Evolutionary conservation across 805 yeast genomes (phyloP).

Genomic region (Monosporozyma siamensis): DNA sequence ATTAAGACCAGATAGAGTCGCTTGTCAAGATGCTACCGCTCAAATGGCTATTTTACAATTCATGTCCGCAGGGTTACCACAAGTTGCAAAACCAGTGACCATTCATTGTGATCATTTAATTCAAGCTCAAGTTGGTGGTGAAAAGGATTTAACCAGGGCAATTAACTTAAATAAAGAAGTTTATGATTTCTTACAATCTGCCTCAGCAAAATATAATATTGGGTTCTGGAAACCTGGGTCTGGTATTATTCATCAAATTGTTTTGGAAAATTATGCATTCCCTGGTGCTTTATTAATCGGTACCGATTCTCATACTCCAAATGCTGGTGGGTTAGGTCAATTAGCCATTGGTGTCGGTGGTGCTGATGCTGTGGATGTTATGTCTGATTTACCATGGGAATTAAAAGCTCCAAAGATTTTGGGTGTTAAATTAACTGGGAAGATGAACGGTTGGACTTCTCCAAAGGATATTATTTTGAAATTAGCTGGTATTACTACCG

Average conservation of each 20-base stretch:
- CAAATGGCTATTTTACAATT: constrained; percentile 97
- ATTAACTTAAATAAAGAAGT: constrained; percentile 88
- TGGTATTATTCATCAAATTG: constrained; percentile 96
- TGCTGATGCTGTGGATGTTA: constrained; percentile 97
- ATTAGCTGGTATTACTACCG: constrained; percentile 90
- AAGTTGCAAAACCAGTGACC: constrained; percentile 89
- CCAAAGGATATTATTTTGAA: constrained; percentile 93
- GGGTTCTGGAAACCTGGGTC: constrained; percentile 99
- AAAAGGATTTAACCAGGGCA: constrained; percentile 75
- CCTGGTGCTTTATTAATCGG: constrained; percentile 96
- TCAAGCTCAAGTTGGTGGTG: constrained; percentile 91
- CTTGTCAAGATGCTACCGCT: constrained; percentile 98
- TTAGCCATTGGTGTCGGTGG: constrained; percentile 99
- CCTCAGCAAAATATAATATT: constrained; percentile 91
- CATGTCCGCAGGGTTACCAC: constrained; percentile 89
- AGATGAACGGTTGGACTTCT: constrained; percentile 89
- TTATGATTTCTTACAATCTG: constrained; percentile 79
- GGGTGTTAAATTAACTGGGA: constrained; percentile 92
- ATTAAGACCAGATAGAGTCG: constrained; percentile 94
- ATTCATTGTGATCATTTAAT: constrained; percentile 97
- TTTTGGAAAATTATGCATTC: constrained; percentile 90
- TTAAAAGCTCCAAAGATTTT: constrained; percentile 92
- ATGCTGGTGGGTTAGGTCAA: constrained; percentile 97
- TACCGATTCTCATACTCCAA: constrained; percentile 96
- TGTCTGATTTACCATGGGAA: constrained; percentile 94